Conservation (phyloP, 192 early-diverging fungal genomes). For the Podila clonocystis region DNA sequence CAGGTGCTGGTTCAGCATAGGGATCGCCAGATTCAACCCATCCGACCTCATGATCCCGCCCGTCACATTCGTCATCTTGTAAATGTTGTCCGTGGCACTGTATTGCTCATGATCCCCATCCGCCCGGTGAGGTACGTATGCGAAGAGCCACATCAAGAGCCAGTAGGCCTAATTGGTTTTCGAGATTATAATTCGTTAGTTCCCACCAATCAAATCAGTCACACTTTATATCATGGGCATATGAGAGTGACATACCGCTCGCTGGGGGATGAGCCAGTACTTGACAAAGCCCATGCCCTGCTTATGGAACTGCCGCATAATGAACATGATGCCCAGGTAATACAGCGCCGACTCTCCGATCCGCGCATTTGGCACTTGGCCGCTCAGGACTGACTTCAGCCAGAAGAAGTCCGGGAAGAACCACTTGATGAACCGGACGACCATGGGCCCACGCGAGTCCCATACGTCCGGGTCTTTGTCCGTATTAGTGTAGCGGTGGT, state of each 20-base stretch:
- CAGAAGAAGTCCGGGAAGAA: slow-evolving; percentile 39
- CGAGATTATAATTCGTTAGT: not conserved
- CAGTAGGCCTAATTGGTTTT: slow-evolving; percentile 24
- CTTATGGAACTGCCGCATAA: slow-evolving; percentile 16
- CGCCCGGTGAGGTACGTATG: slow-evolving; percentile 36
- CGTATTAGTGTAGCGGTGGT: slow-evolving; percentile 41
- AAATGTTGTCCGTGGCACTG: slow-evolving; percentile 33
- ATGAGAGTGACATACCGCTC: slow-evolving; percentile 15
- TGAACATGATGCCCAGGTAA: slow-evolving; percentile 12
- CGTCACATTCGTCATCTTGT: slow-evolving; percentile 44
- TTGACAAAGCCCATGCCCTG: slow-evolving; percentile 28
- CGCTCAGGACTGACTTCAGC: slow-evolving; percentile 7
- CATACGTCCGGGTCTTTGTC: slow-evolving; percentile 33
- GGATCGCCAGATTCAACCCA: slow-evolving; percentile 40
- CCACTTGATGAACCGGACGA: slow-evolving; percentile 34
- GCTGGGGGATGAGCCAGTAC: slow-evolving; percentile 44
- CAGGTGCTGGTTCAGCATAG: slow-evolving; percentile 43
- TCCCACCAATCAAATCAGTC: no score
- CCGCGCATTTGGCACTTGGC: slow-evolving; percentile 13
- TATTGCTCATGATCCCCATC: slow-evolving; percentile 30
- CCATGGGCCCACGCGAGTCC: slow-evolving; percentile 33
- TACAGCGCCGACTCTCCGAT: slow-evolving; percentile 6
- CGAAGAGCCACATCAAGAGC: slow-evolving; percentile 42
- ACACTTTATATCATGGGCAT: no score
- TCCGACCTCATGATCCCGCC: slow-evolving; percentile 32